Evolutionary conservation across 352 stramenopile genomes (phyloP).

Genomic region (Phytophthora ramorum): DNA sequence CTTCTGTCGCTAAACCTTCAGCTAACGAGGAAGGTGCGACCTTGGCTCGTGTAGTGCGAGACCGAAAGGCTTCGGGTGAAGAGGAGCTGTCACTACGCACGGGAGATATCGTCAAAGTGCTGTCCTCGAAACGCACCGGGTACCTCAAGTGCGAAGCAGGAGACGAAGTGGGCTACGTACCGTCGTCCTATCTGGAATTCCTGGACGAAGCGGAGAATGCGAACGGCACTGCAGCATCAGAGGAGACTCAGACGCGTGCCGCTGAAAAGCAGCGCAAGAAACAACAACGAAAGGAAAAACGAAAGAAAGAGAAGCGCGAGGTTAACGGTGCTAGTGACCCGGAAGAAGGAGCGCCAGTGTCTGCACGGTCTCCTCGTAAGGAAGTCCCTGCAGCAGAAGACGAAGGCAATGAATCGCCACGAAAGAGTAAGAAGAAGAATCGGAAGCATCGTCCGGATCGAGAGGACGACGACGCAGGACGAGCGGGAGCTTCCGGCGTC

Average conservation of each 20-base stretch:
- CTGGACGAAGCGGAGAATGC: conserved; percentile 47
- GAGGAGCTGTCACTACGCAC: conserved; percentile 72
- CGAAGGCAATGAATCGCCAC: conserved; percentile 49
- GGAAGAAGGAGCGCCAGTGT: conserved; percentile 36
- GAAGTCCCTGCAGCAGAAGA: conserved; percentile 34
- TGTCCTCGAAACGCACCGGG: conserved; percentile 80
- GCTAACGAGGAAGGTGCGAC: conserved; percentile 28
- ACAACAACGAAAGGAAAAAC: conserved; percentile 67
- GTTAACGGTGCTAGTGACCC: conserved; percentile 42
- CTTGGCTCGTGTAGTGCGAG: conserved; percentile 68
- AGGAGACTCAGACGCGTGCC: conserved; percentile 36
- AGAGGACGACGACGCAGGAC: conserved; percentile 25
- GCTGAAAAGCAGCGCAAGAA: conserved; percentile 72
- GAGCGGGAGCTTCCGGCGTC: conserved; percentile 12
- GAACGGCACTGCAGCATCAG: conserved; percentile 11
- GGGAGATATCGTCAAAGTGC: conserved; percentile 75
- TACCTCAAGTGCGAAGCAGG: conserved; percentile 86
- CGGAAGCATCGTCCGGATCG: conserved; percentile 48
- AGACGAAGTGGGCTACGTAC: conserved; percentile 77
- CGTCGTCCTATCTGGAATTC: conserved; percentile 87
- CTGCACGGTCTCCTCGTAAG: conserved; percentile 52
- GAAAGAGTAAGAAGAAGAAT: conserved; percentile 75
- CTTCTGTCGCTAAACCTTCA: conserved; percentile 24
- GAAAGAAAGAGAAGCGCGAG: conserved; percentile 49
- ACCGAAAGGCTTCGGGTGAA: conserved; percentile 79